phyloP scores from a whole-genome alignment of 108 stramenopile genomes.

The Skeletonema menzelii region DNA sequence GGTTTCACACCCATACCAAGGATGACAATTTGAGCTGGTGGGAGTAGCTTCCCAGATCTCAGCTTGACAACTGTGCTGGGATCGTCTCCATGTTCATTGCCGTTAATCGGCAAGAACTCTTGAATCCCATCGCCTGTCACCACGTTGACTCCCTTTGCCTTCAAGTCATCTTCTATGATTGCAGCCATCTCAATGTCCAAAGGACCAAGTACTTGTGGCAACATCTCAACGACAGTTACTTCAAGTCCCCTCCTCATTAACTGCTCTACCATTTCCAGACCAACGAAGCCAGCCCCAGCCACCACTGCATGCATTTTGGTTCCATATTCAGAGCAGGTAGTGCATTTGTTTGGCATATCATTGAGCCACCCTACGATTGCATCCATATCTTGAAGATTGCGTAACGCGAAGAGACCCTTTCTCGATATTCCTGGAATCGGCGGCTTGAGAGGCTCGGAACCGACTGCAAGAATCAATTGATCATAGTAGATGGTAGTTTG shows the following conservation, averaged over 20 bases:
- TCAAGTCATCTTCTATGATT: slow-evolving; percentile 54
- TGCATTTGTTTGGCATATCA: slow-evolving; percentile 20
- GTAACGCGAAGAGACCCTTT: slow-evolving; percentile 55
- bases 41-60: slow-evolving; percentile 52
- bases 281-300: slow-evolving; percentile 76
- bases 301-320: slow-evolving; percentile 60
- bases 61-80: slow-evolving; percentile 54
- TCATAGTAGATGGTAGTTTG: slow-evolving; percentile 40
- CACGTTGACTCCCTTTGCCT: slow-evolving; percentile 51
- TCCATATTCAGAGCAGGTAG: slow-evolving; percentile 1
- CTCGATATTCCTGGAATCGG: slow-evolving; percentile 72
- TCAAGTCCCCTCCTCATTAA: slow-evolving; percentile 55
- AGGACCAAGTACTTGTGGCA: slow-evolving; percentile 63
- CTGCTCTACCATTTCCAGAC: slow-evolving; percentile 79
- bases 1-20: slow-evolving; percentile 70
- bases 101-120: slow-evolving; percentile 46
- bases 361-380: slow-evolving; percentile 54
- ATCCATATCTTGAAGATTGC: slow-evolving; percentile 80
- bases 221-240: slow-evolving; percentile 69
- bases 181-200: slow-evolving; percentile 72
- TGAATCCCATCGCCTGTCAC: slow-evolving; percentile 62
- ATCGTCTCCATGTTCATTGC: slow-evolving; percentile 36
- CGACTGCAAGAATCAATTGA: slow-evolving; percentile 66
- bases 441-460: slow-evolving; percentile 67
- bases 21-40: slow-evolving; percentile 66